Percentiles rank a stretch among this genome's conserved stretches.
Evolutionary conservation across 1,284 basidiomycete genomes (phyloP).

Genomic region (Sanguinoderma infundibulare): DNA sequence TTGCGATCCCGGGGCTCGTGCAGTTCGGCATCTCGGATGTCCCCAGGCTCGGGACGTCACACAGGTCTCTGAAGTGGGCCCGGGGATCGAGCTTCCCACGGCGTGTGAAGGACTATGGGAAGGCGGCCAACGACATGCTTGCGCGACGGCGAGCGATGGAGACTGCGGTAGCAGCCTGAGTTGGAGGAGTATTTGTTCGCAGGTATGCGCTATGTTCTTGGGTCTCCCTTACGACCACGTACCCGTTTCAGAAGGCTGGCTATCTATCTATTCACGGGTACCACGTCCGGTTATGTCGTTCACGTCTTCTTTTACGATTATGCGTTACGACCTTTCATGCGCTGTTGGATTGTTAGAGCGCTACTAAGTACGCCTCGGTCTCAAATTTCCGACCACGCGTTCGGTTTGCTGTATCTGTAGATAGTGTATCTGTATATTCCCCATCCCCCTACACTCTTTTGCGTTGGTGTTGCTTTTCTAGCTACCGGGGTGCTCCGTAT

Average conservation of each 20-base stretch:
- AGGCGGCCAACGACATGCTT: constrained; percentile 5
- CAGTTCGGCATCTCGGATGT: neutral
- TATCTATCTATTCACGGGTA: neutral
- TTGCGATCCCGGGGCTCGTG: neutral
- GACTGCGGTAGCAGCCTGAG: neutral
- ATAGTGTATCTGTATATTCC: constrained; percentile 8
- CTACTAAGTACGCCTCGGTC: neutral
- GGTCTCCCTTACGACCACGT: neutral
- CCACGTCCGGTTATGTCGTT: neutral
- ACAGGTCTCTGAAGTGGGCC: constrained; percentile 3
- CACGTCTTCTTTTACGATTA: neutral
- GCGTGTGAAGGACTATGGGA: constrained; percentile 9
- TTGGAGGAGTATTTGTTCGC: neutral
- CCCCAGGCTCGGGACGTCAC: neutral
- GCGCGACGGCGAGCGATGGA: constrained; percentile 1
- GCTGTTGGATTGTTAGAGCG: neutral
- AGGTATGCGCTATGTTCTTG: neutral
- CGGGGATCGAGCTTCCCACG: constrained; percentile 8
- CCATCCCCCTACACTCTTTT: neutral
- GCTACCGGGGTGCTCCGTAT: too few species aligned
- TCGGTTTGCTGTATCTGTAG: constrained; percentile 13
- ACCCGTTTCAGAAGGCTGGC: too few species aligned
- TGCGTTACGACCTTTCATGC: neutral
- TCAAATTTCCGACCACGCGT: neutral
- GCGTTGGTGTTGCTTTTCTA: neutral